Base-by-base conservation (phyloP, 441 rosid genomes). In the Gossypium davidsonii region DNA sequence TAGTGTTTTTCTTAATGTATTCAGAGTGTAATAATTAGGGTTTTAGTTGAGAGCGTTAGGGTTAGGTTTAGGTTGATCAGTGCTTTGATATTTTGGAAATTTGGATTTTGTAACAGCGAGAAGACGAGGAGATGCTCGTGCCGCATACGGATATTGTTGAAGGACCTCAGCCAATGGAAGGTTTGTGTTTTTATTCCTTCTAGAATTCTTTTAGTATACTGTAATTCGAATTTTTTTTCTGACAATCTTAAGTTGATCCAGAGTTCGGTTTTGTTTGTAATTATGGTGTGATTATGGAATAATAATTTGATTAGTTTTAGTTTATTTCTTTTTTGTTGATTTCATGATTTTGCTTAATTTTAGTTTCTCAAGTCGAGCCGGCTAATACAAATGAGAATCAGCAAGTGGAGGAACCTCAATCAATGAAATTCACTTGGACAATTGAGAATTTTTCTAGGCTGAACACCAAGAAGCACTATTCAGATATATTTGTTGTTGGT, bases 111-210 rank as follows among this genome's bases (percentile, higher is more conserved):
- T 10, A 68, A 68, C 86, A 95, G 95, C 97, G 89, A 74, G 97
- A 91, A 67, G 99, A 91, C 77, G 98, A 91, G 77, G 99, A 95
- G 89, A 89, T 93, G 96, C 93, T 93, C 12, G 98, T 93, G 70
- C 99, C 98, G 58, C 91, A 86, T 81, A 83, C 98, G 60, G 99
- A 91, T 86, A 63, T 89, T 81, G 94, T 89, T 25, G 92, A 92
- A 73, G 96, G 92, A 63, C 99, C 96, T 42, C 97, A 92, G 87
- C 96, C 97, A 3, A 90, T 91, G 96, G 97, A 94, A 87, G 98
- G 98, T 91, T 66, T 58, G 44, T 25, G 20, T 48, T 48, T 25
- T 46, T 10, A 2, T 25, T 15, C 56, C 56, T n/a, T 60, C 18
- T 20, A 20, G 42, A 18, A 15, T 11, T 71, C 17, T 11, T 63